A percentile compares a stretch with the other conserved stretches of the same genome.
These are phyloP conservation scores for Tolypocladium tropicale DNA, from an alignment of 2,329 filamentous ascomycete species.

Conservation along the genomic window DNA sequence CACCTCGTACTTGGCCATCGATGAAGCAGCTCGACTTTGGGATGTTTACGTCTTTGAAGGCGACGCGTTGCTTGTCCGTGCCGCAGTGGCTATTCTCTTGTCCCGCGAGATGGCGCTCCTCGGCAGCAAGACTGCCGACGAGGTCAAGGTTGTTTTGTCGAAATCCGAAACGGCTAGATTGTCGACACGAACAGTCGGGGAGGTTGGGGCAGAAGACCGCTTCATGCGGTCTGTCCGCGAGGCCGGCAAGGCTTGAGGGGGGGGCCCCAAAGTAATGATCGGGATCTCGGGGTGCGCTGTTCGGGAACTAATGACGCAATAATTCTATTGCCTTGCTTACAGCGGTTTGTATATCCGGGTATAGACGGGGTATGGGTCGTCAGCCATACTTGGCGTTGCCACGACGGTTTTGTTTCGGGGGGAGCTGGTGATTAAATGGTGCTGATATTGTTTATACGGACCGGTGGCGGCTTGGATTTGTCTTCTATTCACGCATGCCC, in stretches of 20 bases:
- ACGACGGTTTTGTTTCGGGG: not conserved
- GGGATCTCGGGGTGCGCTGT: not conserved
- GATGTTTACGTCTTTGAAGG: conserved; percentile 79
- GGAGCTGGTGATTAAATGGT: not conserved
- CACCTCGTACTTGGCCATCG: conserved; percentile 51
- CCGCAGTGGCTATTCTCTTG: conserved; percentile 57
- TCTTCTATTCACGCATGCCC: not conserved
- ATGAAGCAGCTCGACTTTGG: conserved; percentile 65
- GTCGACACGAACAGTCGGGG: conserved; percentile 25
- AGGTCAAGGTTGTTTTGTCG: conserved; percentile 29
- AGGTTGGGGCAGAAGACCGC: conserved; percentile 36
- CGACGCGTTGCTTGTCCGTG: conserved; percentile 59
- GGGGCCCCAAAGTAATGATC: not conserved
- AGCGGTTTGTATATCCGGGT: conserved; percentile 14
- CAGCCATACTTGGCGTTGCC: conserved; percentile 7
- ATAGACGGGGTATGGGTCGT: conserved; percentile 6
- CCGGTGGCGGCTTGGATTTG: not conserved
- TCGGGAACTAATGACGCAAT: not conserved
- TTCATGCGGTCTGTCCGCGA: conserved; percentile 25
- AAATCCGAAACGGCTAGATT: conserved; percentile 17
- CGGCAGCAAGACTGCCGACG: conserved; percentile 30
- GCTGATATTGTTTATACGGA: not conserved
- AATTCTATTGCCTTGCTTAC: conserved; percentile 7
- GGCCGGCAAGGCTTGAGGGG: conserved; percentile 20
- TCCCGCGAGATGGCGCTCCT: conserved; percentile 42